These are phyloP conservation scores for Zygoascus hellenicus DNA, from an alignment of 1,139 yeast species.

Conservation along the genomic window DNA sequence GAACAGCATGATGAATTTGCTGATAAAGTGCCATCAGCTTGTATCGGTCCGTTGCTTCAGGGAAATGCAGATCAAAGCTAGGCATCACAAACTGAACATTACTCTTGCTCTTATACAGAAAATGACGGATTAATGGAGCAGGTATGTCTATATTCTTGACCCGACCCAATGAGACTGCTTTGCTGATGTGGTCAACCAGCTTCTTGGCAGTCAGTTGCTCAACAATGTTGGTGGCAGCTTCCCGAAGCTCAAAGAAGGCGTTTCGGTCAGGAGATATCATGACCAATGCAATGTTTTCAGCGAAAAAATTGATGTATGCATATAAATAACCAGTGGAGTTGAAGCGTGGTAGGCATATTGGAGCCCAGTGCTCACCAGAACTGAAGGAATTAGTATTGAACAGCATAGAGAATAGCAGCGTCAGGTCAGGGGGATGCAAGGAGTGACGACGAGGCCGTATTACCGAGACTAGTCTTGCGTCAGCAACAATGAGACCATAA, in stretches of 20 bases:
- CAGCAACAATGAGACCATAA: slow-evolving; percentile 57
- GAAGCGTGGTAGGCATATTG: slow-evolving; percentile 86
- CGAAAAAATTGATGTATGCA: slow-evolving; percentile 63
- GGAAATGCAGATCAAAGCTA: slow-evolving; percentile 30
- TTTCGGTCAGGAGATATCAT: slow-evolving; percentile 79
- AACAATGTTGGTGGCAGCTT: slow-evolving; percentile 50
- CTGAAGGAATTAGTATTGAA: slow-evolving; percentile 49
- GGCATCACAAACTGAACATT: slow-evolving; percentile 57
- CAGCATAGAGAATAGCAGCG: slow-evolving; percentile 56
- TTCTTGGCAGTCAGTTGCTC: slow-evolving; percentile 36
- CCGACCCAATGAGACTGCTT: slow-evolving; percentile 39
- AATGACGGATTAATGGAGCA: slow-evolving; percentile 66
- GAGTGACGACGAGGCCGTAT: slow-evolving; percentile 60
- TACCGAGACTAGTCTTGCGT: slow-evolving; percentile 52
- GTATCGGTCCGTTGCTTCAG: slow-evolving; percentile 28
- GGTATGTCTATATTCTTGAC: slow-evolving; percentile 48
- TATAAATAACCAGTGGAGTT: slow-evolving; percentile 83
- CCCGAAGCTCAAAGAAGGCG: slow-evolving; percentile 69
- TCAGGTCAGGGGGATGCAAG: slow-evolving; percentile 64
- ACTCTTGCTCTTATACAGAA: slow-evolving; percentile 65
- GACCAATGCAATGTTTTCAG: slow-evolving; percentile 51
- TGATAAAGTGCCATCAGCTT: slow-evolving; percentile 41
- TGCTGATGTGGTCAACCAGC: slow-evolving; percentile 35
- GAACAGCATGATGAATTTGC: slow-evolving; percentile 38
- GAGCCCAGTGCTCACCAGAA: slow-evolving; percentile 85